Evolutionary conservation across 1,284 basidiomycete species (phyloP).

Genomic region (Anthracocystis panici-leucophaei): DNA sequence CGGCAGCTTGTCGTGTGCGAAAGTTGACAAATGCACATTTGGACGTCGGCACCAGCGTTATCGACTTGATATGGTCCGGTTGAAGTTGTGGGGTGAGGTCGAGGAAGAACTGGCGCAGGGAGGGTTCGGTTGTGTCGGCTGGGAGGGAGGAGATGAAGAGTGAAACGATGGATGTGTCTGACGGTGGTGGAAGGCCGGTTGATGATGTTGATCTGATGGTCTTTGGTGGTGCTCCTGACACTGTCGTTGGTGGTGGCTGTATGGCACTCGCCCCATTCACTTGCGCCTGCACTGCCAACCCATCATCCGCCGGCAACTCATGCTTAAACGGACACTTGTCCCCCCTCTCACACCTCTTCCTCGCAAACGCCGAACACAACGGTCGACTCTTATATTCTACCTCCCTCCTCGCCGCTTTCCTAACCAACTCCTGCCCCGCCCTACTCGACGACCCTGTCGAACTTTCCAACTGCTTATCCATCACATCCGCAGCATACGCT

Average conservation of each 20-base stretch:
- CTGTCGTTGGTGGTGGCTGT: conserved; percentile 60
- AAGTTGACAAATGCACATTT: conserved; percentile 97
- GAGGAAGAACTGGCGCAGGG: conserved; percentile 81
- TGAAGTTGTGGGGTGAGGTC: conserved; percentile 67
- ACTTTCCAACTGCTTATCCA: conserved; percentile 79
- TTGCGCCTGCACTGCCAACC: conserved; percentile 37
- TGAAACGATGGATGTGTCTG: conserved; percentile 86
- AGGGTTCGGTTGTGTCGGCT: conserved; percentile 78
- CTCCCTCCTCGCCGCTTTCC: conserved; percentile 89
- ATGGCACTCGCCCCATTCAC: conserved; percentile 74
- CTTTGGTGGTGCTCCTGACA: conserved; percentile 78
- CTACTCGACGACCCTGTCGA: conserved; percentile 61
- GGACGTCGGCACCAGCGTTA: conserved; percentile 44
- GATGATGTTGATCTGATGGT: conserved; percentile 82
- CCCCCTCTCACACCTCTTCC: conserved; percentile 93
- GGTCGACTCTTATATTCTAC: conserved; percentile 93
- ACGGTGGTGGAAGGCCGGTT: conserved; percentile 87
- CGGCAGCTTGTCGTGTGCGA: conserved; percentile 81
- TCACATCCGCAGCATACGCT: conserved; percentile 82
- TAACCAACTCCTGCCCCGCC: conserved; percentile 90
- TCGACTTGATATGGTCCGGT: conserved; percentile 75
- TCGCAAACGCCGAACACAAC: conserved; percentile 93
- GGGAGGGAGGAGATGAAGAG: conserved; percentile 90
- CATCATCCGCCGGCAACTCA: conserved; percentile 76
- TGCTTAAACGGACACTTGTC: conserved; percentile 94